Conservation (phyloP, 345 rosid species). For the Pugionium cornutum region DNA sequence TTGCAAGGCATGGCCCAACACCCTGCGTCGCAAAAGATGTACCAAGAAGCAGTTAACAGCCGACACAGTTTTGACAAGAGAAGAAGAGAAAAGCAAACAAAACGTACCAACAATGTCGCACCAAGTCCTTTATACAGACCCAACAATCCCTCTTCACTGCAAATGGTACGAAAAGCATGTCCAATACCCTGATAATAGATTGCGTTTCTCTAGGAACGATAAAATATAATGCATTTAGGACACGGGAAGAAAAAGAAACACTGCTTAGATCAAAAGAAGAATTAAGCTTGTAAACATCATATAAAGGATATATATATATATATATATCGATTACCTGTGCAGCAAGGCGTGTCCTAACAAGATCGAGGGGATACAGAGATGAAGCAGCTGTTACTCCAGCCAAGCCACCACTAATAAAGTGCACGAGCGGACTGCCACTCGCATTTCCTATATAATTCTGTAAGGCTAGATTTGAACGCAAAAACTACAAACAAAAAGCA, state of each 20-base stretch:
- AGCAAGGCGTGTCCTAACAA: constrained; percentile 94
- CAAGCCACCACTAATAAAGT: constrained; percentile 89
- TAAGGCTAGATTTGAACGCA: constrained; percentile 48
- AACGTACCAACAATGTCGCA: constrained; percentile 78
- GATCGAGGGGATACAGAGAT: constrained; percentile 89
- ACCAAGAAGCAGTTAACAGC: constrained; percentile 1
- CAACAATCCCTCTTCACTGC: constrained; percentile 74
- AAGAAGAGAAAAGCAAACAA: constrained; percentile 23
- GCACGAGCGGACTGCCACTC: constrained; percentile 49
- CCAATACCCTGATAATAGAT: constrained; percentile 79
- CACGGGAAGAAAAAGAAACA: constrained; percentile 17
- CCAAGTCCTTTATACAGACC: constrained; percentile 98
- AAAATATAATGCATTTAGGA: background rate
- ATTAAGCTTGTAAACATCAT: background rate
- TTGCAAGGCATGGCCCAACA: constrained; percentile 90
- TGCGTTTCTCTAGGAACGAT: constrained; percentile 60
- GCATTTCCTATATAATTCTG: constrained; percentile 43
- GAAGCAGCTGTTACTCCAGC: constrained; percentile 95
- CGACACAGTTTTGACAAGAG: constrained; percentile 19
- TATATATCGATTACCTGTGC: constrained; percentile 51
- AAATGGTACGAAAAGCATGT: constrained; percentile 73
- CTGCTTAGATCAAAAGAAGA: constrained; percentile 1
- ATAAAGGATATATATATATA: too few species aligned
- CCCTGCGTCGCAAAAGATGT: constrained; percentile 52
- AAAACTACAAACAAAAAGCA: constrained; percentile 50